Base-by-base conservation (phyloP, 2,329 filamentous ascomycete genomes). In the Torrubiellomyces zombiae region DNA sequence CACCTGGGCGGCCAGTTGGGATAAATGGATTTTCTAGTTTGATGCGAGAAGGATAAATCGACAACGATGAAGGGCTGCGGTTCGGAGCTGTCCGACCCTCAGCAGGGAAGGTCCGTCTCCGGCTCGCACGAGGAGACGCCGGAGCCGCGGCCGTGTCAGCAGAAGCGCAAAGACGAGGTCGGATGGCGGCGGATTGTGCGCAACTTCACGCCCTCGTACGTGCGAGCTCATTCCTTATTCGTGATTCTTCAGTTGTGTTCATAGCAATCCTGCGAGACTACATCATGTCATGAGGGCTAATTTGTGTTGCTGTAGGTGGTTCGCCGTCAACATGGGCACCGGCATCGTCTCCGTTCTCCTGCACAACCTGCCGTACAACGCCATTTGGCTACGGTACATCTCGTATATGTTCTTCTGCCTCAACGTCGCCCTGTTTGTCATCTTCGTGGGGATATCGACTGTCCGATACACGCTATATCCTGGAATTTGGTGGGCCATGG, bases 401-500 rank as follows among this genome's bases (percentile, higher is more conserved):
- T 66, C 68, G 1, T 60, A 70, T 23, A 38, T 59, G 24, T 63
- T 78, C 41, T 76, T 78, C 39, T 45, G 48, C 4, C 50, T 75
- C 11, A 77, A 78, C 38, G 42, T 64, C 9, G 16, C 55, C 5
- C 50, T 79, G 6, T 79, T 79, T 37, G 28, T 49, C 5, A 35
- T 56, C 14, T 72, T 73, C 26, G 46, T 60, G 12, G 29, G 49
- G 5, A 56, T 74, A 22, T 71, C 65, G 2, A 28, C 67, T 2
- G 41, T 74, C 3, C 60, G 75, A 4, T 81, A 80, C 37, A 51
- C 52, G 0, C 38, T 78, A 2, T 80, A 75, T 37, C 75, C 73
- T 0, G 58, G 64, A 29, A 69, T 78, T 16, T 80, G 72, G 62
- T 39, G 30, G 0, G 65, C 62, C 10, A 76, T 81, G 73, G 60